phyloP scores from a whole-genome alignment of 78 protist species.

The Guillardia theta region DNA sequence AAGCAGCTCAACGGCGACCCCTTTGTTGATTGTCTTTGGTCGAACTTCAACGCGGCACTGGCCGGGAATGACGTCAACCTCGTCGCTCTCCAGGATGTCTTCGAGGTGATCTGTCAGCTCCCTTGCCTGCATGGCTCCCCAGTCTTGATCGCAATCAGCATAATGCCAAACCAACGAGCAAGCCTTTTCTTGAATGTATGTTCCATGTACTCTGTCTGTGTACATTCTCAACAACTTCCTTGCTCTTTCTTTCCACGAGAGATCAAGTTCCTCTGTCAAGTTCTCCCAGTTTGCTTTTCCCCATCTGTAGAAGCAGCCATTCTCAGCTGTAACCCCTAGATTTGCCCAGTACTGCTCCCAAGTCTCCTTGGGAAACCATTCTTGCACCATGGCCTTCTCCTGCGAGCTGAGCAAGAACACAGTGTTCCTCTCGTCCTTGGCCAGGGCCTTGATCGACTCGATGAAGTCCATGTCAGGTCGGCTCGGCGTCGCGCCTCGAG shows the following conservation, averaged over 20 bases:
- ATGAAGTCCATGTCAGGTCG: constrained; percentile 24
- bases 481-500: constrained; percentile 19
- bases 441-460: constrained; percentile 31
- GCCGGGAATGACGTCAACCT: constrained; percentile 5
- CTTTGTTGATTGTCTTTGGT: neutral
- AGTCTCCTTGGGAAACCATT: constrained; percentile 18
- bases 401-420: constrained; percentile 38
- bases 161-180: constrained; percentile 42
- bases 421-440: constrained; percentile 32
- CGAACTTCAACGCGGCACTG: constrained; percentile 40
- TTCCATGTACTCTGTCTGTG: constrained; percentile 36
- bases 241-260: neutral
- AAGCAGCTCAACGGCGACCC: constrained; percentile 33
- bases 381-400: constrained; percentile 18
- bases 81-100: neutral
- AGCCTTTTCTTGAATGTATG: constrained; percentile 9
- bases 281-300: constrained; percentile 18
- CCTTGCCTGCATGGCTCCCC: constrained; percentile 41
- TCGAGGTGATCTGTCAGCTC: constrained; percentile 34
- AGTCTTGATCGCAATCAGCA: constrained; percentile 39
- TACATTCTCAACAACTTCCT: neutral
- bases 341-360: constrained; percentile 35
- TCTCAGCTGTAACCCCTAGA: constrained; percentile 22
- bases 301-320: constrained; percentile 38
- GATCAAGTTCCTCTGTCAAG: neutral